Evolutionary conservation across 2,329 filamentous ascomycete species (phyloP), one percentile per base, ranked within the genome.

Genomic region (Aspergillus neotritici): DNA sequence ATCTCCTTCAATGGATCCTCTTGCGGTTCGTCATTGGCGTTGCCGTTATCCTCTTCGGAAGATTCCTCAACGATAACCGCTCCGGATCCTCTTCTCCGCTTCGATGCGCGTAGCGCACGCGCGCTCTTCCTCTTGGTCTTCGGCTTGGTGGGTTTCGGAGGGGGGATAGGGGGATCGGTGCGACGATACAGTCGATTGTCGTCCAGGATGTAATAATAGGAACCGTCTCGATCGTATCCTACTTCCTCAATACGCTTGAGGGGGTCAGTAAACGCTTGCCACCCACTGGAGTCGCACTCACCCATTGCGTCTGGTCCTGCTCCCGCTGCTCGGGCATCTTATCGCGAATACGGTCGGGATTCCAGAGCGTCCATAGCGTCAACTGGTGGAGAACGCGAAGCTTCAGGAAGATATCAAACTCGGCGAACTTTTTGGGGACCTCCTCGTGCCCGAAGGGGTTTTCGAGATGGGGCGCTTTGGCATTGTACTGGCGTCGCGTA

Each of bases 151-250:
- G 75, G 63, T n/a, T 74, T 69, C 5, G 75, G 68, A 11, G 78
- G 66, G 5, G 80, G 77, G 2, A 79, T 73, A 1, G 81, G 79
- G 17, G 84, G 77, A 47, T 94, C 87, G n/a, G 86, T 88, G 48
- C 85, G 76, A 43, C 90, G 86, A 64, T 98, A 98, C 33, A 98
- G 74, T 49, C 93, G 80, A 57, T 96, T 94, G 63, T 98, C 93
- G 56, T 97, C 91, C 3, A 98, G 77, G 3, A 97, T 83, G 59
- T 85, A 94, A 62, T 97, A 94, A 30, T 82, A 83, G 31, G 88
- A 83, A 51, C 94, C 90, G 36, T 95, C 76, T 15, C 81, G 77
- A 64, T 98, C 93, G 82, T 88, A 97, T 8, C 93, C 93, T 49
- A 67, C 55, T 47, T 68, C 66, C 43, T 68, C 62, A 42, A 67